Evolutionary conservation across 495 filamentous ascomycete genomes (phyloP).

Genomic region (Schizothecium vesticola): DNA sequence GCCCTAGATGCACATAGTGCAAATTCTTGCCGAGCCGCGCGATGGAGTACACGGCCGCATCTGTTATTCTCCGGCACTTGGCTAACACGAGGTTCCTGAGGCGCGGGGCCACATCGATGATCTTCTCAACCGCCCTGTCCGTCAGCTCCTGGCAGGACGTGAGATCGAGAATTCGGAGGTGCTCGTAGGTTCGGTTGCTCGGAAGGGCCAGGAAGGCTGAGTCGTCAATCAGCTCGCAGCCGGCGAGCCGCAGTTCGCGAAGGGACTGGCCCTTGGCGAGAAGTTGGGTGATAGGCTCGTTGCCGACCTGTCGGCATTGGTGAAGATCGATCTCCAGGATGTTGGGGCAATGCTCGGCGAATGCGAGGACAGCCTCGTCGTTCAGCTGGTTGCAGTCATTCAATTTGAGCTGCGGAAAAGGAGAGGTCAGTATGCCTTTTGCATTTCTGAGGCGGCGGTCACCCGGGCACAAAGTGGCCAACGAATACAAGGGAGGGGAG

Average conservation of each 20-base stretch:
- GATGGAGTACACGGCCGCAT: slow-evolving; percentile 81
- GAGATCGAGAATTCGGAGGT: slow-evolving; percentile 87
- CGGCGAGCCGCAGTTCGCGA: slow-evolving; percentile 79
- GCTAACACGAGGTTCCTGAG: slow-evolving; percentile 88
- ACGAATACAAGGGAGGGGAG: slow-evolving; percentile 9
- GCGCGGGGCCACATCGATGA: slow-evolving; percentile 78
- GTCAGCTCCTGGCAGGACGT: slow-evolving; percentile 78
- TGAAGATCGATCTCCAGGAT: slow-evolving; percentile 96
- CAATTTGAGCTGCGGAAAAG: slow-evolving; percentile 70
- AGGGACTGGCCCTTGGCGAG: slow-evolving; percentile 71
- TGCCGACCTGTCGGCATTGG: slow-evolving; percentile 72
- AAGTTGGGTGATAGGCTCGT: slow-evolving; percentile 72
- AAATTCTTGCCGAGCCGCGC: slow-evolving; percentile 88
- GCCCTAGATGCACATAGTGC: slow-evolving; percentile 92
- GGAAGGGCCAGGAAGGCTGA: slow-evolving; percentile 81
- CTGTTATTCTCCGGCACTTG: slow-evolving; percentile 90
- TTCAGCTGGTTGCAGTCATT: slow-evolving; percentile 79
- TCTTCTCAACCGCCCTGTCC: slow-evolving; percentile 80
- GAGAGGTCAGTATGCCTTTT: slow-evolving; percentile 20
- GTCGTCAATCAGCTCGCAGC: slow-evolving; percentile 78
- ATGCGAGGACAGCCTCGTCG: slow-evolving; percentile 72
- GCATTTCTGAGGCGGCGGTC: slow-evolving; percentile 1
- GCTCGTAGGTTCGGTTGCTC: slow-evolving; percentile 62
- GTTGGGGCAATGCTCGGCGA: slow-evolving; percentile 81
- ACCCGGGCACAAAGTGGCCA: background rate